These are phyloP conservation scores for Exutisphaerella laricina DNA, from an alignment of 2,329 filamentous ascomycete species.

Conservation along the genomic window DNA sequence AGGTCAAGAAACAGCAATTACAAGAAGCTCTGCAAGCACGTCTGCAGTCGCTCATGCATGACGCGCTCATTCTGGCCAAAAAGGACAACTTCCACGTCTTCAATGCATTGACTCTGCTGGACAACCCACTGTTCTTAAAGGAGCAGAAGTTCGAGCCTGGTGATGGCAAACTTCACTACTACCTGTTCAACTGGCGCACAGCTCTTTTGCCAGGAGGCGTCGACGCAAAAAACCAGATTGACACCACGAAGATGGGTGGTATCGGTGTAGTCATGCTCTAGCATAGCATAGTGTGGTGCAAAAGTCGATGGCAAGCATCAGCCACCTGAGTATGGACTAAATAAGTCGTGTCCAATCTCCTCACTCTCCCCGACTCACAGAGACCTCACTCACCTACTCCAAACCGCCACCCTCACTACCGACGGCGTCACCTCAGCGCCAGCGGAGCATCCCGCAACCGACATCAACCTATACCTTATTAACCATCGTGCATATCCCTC, in stretches of 20 bases:
- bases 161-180: conserved; percentile 93
- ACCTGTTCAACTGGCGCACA: conserved; percentile 94
- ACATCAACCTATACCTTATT: too few relatives aligned
- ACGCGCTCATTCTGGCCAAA: conserved; percentile 85
- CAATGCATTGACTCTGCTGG: conserved; percentile 88
- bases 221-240: conserved; percentile 69
- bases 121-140: conserved; percentile 89
- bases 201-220: conserved; percentile 81
- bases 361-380: too few relatives aligned
- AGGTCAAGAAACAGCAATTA: conserved; percentile 45
- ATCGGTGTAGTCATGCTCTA: conserved; percentile 83
- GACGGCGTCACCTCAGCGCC: too few relatives aligned
- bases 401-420: too few relatives aligned
- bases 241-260: conserved; percentile 72
- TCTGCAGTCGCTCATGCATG: conserved; percentile 72
- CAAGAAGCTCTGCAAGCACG: conserved; percentile 65
- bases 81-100: conserved; percentile 85
- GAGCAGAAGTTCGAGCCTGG: conserved; percentile 92
- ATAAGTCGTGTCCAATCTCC: too few relatives aligned
- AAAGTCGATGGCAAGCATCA: too few relatives aligned
- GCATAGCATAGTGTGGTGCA: too few relatives aligned
- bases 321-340: too few relatives aligned
- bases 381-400: too few relatives aligned
- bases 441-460: too few relatives aligned
- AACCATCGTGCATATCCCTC: too few relatives aligned